Evolutionary conservation across 805 yeast species (phyloP).

Genomic region (Nakazawaea wickerhamii): DNA sequence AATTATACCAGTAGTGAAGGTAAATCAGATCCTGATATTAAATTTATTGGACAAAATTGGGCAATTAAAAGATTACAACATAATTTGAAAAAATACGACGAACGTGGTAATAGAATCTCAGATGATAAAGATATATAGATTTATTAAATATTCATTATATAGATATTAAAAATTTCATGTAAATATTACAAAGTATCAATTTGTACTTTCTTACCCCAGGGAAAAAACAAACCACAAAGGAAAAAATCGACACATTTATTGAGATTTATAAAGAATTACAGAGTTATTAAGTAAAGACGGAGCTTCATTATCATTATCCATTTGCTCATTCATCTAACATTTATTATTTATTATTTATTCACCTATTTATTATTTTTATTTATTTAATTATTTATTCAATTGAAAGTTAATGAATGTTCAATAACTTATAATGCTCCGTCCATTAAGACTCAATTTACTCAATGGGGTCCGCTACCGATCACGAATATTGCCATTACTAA

Average conservation of each 20-base stretch:
- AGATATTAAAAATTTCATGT: no score
- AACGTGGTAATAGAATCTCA: slow-evolving; percentile 24
- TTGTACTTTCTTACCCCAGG: no score
- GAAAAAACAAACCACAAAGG: no score
- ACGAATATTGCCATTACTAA: not conserved
- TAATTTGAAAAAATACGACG: slow-evolving; percentile 25
- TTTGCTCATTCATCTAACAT: not conserved
- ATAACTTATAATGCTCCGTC: slow-evolving; percentile 1
- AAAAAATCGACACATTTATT: no score
- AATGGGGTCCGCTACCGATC: not conserved
- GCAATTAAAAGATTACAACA: slow-evolving; percentile 68
- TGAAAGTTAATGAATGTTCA: not conserved
- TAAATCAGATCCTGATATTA: slow-evolving; percentile 56
- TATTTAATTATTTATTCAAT: not conserved
- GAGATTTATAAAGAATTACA: no score
- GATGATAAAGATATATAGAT: no score
- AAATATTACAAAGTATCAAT: no score
- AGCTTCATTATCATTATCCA: no score
- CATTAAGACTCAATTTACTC: not conserved
- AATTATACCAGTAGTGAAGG: slow-evolving; percentile 62
- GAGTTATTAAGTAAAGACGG: no score
- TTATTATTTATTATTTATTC: not conserved
- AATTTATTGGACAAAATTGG: slow-evolving; percentile 79
- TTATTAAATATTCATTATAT: not conserved
- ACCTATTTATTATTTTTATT: not conserved